A percentile compares a stretch with the other conserved stretches of the same genome.
Conservation (phyloP, 2,329 filamentous ascomycete genomes). For the Alternaria viburni region DNA sequence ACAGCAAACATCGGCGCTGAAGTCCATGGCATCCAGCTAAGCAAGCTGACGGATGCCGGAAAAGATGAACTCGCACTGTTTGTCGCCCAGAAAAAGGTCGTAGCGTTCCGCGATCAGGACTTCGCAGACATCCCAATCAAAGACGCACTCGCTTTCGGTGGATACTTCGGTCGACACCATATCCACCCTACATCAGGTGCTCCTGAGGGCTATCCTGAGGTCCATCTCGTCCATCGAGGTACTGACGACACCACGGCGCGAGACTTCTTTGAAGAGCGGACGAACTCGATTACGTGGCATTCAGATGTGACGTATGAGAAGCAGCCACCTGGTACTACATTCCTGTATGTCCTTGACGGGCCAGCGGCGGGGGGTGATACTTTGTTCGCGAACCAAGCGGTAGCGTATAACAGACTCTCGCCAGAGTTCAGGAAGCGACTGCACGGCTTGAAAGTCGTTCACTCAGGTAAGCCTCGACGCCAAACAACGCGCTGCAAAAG, state of each 20-base stretch:
- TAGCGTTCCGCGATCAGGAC: slow-evolving; percentile 76
- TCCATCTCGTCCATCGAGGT: slow-evolving; percentile 80
- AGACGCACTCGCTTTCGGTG: slow-evolving; percentile 71
- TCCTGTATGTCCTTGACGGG: slow-evolving; percentile 85
- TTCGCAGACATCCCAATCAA: slow-evolving; percentile 69
- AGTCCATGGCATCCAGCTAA: slow-evolving; percentile 73
- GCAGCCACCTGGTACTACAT: slow-evolving; percentile 89
- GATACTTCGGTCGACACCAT: slow-evolving; percentile 81
- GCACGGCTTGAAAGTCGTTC: slow-evolving; percentile 79
- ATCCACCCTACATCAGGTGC: slow-evolving; percentile 81
- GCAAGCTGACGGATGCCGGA: slow-evolving; percentile 68
- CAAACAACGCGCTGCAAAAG: not conserved
- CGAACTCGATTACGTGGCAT: slow-evolving; percentile 87
- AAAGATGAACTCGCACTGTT: slow-evolving; percentile 80
- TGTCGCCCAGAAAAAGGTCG: slow-evolving; percentile 78
- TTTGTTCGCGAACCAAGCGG: slow-evolving; percentile 77
- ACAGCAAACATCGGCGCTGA: slow-evolving; percentile 78
- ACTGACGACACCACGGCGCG: slow-evolving; percentile 66
- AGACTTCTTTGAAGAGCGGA: slow-evolving; percentile 71
- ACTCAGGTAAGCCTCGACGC: slow-evolving; percentile 66
- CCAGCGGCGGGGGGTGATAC: slow-evolving; percentile 84
- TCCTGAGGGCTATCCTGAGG: slow-evolving; percentile 73
- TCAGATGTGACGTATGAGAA: slow-evolving; percentile 86
- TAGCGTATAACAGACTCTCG: slow-evolving; percentile 81
- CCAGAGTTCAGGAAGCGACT: slow-evolving; percentile 79